These are phyloP conservation scores for Colletotrichum sp. DNA, from an alignment of 2,329 filamentous ascomycete species.

Conservation along the genomic window DNA sequence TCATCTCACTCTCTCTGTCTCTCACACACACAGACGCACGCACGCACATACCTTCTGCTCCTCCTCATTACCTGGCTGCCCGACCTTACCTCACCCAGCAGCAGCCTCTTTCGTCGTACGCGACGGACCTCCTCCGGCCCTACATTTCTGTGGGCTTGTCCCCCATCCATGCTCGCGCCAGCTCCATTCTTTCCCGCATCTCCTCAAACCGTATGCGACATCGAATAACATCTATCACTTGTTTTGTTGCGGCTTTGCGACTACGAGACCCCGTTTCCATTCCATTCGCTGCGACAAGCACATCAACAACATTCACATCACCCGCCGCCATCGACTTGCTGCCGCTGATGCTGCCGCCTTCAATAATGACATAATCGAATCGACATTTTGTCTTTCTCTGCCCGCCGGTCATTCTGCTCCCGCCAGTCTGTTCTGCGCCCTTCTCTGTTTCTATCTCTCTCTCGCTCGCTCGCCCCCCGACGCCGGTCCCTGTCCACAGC, in stretches of 20 bases:
- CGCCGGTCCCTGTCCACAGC: not conserved
- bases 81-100: not conserved
- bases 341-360: not conserved
- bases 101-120: not conserved
- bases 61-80: not conserved
- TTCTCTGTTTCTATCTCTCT: not conserved
- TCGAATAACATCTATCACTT: not conserved
- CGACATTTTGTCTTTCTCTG: not conserved
- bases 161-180: not conserved
- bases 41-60: not conserved
- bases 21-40: not conserved
- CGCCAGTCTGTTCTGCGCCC: not conserved
- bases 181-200: not conserved
- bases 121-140: not conserved
- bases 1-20: not conserved
- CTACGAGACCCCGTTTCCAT: not conserved
- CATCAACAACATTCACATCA: not conserved
- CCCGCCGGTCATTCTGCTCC: not conserved
- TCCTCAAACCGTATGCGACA: not conserved
- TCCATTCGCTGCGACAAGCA: not conserved
- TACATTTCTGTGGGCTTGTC: not conserved
- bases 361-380: constrained; percentile 6
- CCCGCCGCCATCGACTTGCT: not conserved
- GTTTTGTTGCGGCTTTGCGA: not conserved
- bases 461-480: not conserved